Base-by-base conservation (phyloP, 2,329 filamentous ascomycete genomes). In the Pseudovirgaria hyperparasitica region DNA sequence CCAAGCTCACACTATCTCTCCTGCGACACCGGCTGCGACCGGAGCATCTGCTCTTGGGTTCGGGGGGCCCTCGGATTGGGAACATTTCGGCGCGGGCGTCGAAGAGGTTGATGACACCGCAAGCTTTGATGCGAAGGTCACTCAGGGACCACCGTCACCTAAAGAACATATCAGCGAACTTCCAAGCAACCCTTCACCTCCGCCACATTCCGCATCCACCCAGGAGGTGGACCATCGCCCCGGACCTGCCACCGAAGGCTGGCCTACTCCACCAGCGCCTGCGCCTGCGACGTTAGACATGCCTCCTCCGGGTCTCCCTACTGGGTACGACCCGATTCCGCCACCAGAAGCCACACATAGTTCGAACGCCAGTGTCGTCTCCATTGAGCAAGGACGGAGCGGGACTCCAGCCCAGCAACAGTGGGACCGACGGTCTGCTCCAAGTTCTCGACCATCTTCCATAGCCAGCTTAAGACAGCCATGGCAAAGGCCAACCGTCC, bases 41-140 rank as follows among this genome's bases (percentile, higher is more conserved):
- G 46, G 33, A 13, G 49, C 48, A 22, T 51, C 46, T 23, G 49
- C 43, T 9, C 29, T 54, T 4, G 49, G 49, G 6, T 35, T 34
- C 22, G 52, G 52, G 5, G 48, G 45, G 2, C 52, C 52, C 4
- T 52, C 48, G 7, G 52, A 54, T 19, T 55, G 52, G 52, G 50
- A 55, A 25, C 50, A 43, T 18, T 45, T 54, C 34, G 49, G 49
- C 8, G 35, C 25, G 5, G 39, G 29, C 6, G 45, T 43, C n/a
- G 39, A 40, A 4, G 50, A 53, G 22, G 41, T 53, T 18, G 50
- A 54, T 19, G 50, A 54, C 22, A 48, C 50, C 18, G 49, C 46
- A 6, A 22, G 48, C 5, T 53, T 49, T 28, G 32, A 28, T 9
- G 38, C 28, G n/a, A 51, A 47, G 33, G 43, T 41, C 16, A 39